These are phyloP conservation scores for Ophiostoma sp. DNA, from an alignment of 2,329 filamentous ascomycete species.

Conservation along the genomic window DNA sequence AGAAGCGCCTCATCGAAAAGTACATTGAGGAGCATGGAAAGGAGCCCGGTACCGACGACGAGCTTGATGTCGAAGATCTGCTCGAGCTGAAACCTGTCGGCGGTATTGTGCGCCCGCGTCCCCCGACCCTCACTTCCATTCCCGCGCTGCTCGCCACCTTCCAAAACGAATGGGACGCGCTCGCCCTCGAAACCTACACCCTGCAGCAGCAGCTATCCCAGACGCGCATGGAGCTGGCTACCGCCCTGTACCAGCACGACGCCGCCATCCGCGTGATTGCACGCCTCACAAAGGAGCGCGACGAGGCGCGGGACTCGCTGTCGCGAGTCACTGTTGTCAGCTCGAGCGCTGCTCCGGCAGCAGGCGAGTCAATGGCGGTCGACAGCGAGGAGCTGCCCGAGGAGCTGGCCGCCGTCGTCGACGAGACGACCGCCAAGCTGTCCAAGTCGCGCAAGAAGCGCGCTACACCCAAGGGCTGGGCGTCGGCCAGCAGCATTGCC, in stretches of 20 bases:
- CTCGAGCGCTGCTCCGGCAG: slow-evolving; percentile 42
- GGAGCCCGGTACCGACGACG: slow-evolving; percentile 83
- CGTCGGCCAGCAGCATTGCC: slow-evolving; percentile 63
- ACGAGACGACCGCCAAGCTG: slow-evolving; percentile 74
- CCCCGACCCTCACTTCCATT: slow-evolving; percentile 91
- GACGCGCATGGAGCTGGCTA: slow-evolving; percentile 87
- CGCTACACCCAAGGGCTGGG: slow-evolving; percentile 78
- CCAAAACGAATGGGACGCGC: slow-evolving; percentile 96
- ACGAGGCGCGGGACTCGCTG: slow-evolving; percentile 84
- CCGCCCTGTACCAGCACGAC: slow-evolving; percentile 93
- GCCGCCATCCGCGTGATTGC: slow-evolving; percentile 94
- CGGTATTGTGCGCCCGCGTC: slow-evolving; percentile 78
- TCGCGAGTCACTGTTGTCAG: slow-evolving; percentile 67
- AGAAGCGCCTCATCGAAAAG: slow-evolving; percentile 90
- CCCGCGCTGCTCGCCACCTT: slow-evolving; percentile 89
- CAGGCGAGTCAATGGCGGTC: slow-evolving; percentile 84
- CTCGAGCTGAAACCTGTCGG: slow-evolving; percentile 72
- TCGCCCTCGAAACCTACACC: slow-evolving; percentile 87
- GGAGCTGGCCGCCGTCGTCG: slow-evolving; percentile 64
- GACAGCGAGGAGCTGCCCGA: slow-evolving; percentile 74
- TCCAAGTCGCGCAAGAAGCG: slow-evolving; percentile 88
- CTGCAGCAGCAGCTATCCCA: slow-evolving; percentile 83
- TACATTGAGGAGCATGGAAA: slow-evolving; percentile 87
- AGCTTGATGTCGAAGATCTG: slow-evolving; percentile 76
- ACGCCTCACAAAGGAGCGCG: slow-evolving; percentile 79